Evolutionary conservation across 495 filamentous ascomycete genomes (phyloP).

Genomic region (Lophiotrema nucula): DNA sequence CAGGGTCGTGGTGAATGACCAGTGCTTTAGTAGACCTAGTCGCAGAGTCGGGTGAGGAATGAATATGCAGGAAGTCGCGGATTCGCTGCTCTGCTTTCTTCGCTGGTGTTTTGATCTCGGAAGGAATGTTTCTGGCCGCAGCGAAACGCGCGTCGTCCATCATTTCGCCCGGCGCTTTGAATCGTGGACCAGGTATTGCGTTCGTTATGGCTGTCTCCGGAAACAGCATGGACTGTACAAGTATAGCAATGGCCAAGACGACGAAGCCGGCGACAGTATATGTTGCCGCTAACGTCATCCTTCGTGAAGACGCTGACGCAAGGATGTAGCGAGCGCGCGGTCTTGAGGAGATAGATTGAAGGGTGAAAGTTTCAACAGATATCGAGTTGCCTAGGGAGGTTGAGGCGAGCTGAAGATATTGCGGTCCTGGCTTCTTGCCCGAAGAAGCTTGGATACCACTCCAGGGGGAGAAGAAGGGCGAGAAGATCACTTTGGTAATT

Average conservation of each 20-base stretch:
- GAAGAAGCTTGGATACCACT: constrained; percentile 45
- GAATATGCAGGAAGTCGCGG: constrained; percentile 28
- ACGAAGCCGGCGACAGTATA: constrained; percentile 50
- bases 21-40: constrained; percentile 12
- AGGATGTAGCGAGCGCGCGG: constrained; percentile 67
- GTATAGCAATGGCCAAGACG: constrained; percentile 54
- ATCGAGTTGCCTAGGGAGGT: constrained; percentile 81
- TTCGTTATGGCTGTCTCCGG: constrained; percentile 59
- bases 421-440: constrained; percentile 41
- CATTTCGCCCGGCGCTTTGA: constrained; percentile 16
- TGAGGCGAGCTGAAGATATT: constrained; percentile 77
- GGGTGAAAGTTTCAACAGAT: constrained; percentile 78
- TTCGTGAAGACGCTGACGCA: constrained; percentile 52
- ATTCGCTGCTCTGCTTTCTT: constrained; percentile 20
- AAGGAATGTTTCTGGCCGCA: constrained; percentile 1
- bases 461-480: constrained; percentile 52
- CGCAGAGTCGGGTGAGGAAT: neutral
- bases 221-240: constrained; percentile 68
- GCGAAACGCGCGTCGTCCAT: constrained; percentile 13
- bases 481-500: constrained; percentile 79
- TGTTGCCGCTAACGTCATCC: constrained; percentile 49
- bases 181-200: constrained; percentile 49
- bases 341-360: constrained; percentile 52
- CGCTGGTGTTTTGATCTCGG: constrained; percentile 8
- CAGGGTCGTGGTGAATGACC: constrained; percentile 26